Percentiles rank a stretch among this genome's conserved stretches.
Conservation (phyloP, 2,329 filamentous ascomycete genomes). For the Pyrenochaeta sp. region DNA sequence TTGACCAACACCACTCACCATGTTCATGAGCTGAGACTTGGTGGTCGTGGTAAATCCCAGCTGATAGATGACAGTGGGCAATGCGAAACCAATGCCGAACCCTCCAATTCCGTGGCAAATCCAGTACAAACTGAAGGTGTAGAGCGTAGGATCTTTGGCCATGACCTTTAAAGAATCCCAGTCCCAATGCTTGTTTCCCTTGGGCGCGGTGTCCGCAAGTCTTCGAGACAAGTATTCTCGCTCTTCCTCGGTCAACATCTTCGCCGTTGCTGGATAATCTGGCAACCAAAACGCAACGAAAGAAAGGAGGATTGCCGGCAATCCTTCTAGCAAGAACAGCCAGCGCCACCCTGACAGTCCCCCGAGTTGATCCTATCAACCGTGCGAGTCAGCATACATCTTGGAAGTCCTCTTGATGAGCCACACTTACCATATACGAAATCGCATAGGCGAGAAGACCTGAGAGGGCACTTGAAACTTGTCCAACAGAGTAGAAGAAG, state of each 20-base stretch:
- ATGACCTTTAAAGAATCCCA: conserved; percentile 19
- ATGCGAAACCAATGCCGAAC: conserved; percentile 21
- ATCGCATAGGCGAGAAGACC: conserved; percentile 60
- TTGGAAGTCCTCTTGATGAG: not conserved
- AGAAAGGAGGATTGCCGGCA: conserved; percentile 23
- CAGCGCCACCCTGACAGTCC: conserved; percentile 44
- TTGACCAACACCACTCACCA: conserved; percentile 19
- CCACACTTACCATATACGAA: conserved; percentile 56
- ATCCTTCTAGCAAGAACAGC: conserved; percentile 28
- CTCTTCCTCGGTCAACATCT: conserved; percentile 23
- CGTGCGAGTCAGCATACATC: not conserved
- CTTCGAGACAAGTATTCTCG: conserved; percentile 16
- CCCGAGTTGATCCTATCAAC: conserved; percentile 54
- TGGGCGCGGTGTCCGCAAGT: conserved; percentile 15
- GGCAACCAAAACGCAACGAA: conserved; percentile 18
- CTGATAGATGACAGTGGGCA: conserved; percentile 30
- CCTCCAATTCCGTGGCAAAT: conserved; percentile 30
- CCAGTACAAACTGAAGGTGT: conserved; percentile 28
- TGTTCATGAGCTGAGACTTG: conserved; percentile 29
- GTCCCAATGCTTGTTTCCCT: conserved; percentile 24
- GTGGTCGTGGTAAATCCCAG: conserved; percentile 29
- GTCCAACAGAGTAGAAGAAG: conserved; percentile 59
- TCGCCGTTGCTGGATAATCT: conserved; percentile 25
- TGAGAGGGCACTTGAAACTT: conserved; percentile 22
- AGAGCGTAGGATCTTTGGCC: conserved; percentile 22